These are phyloP conservation scores for Botrytis porri DNA, from an alignment of 2,329 filamentous ascomycete genomes.

Conservation along the genomic window DNA sequence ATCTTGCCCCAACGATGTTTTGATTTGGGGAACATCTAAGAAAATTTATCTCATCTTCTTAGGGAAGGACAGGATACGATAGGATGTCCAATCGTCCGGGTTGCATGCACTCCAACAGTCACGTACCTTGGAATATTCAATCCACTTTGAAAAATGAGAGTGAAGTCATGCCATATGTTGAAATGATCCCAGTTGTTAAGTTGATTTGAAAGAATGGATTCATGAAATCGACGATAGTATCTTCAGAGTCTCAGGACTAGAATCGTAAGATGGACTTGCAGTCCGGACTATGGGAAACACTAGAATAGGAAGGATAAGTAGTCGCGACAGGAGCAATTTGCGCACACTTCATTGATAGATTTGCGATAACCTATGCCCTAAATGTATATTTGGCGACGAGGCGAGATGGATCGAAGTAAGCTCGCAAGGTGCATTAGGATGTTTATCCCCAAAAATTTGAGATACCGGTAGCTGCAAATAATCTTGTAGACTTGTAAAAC, in stretches of 20 bases:
- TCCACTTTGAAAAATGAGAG: background rate
- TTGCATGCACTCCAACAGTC: background rate
- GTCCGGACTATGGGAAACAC: background rate
- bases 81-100: background rate
- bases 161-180: background rate
- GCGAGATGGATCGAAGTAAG: background rate
- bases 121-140: background rate
- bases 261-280: background rate
- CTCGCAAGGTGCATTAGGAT: background rate
- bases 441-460: background rate
- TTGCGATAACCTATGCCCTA: background rate
- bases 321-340: background rate
- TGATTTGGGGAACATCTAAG: background rate
- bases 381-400: background rate
- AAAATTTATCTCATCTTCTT: background rate
- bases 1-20: background rate
- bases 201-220: background rate
- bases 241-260: background rate
- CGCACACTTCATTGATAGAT: background rate
- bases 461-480: background rate
- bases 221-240: background rate
- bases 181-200: background rate
- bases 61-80: background rate
- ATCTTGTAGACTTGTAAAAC: background rate
- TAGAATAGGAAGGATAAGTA: background rate